phyloP scores from a whole-genome alignment of 352 stramenopile genomes.

The Achlya hypogyna region DNA sequence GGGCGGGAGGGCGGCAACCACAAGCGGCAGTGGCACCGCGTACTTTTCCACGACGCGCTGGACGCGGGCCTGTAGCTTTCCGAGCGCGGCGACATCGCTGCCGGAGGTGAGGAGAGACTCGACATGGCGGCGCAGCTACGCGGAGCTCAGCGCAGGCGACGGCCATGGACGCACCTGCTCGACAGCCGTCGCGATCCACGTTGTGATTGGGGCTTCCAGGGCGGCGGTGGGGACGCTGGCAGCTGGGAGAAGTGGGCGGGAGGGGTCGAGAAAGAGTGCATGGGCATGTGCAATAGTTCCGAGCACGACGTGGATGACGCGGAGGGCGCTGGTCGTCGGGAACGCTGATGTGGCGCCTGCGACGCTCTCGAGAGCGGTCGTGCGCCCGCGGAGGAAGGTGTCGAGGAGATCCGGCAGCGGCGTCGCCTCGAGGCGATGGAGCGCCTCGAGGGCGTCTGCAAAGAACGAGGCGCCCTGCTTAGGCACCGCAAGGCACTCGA shows the following conservation, averaged over 20 bases:
- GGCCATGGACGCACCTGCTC: not conserved
- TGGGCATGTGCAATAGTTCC: not conserved
- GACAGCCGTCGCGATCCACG: not conserved
- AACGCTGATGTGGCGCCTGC: not conserved
- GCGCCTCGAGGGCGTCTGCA: not conserved
- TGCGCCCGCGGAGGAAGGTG: not conserved
- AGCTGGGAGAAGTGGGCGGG: not conserved
- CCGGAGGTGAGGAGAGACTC: not conserved
- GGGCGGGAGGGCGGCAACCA: not conserved
- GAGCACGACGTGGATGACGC: not conserved
- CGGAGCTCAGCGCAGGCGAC: not conserved
- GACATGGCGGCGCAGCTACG: constrained; percentile 2
- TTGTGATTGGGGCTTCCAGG: not conserved
- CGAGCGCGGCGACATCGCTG: not conserved
- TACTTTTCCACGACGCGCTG: not conserved
- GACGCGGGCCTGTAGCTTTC: not conserved
- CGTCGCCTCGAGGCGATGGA: not conserved
- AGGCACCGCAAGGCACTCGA: constrained; percentile 1
- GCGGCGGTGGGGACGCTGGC: not conserved
- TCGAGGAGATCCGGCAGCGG: not conserved
- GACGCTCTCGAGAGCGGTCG: not conserved
- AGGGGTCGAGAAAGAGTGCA: not conserved
- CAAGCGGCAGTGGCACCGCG: not conserved
- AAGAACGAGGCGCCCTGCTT: not conserved
- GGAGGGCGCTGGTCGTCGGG: not conserved